Conservation (phyloP, 768 basidiomycete species). For the Mycena latifolia region DNA sequence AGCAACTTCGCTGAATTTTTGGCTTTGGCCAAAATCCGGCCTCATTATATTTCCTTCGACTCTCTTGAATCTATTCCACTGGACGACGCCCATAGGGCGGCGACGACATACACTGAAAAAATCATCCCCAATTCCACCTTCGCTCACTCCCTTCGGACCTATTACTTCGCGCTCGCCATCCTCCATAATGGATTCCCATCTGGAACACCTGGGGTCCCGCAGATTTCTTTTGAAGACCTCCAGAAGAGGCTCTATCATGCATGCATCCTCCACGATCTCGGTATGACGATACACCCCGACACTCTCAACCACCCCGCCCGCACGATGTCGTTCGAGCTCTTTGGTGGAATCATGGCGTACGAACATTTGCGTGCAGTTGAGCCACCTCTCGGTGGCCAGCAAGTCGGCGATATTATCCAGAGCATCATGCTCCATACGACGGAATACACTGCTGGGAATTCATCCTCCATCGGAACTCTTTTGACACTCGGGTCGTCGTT, state of each 20-base stretch:
- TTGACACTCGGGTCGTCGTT: too few species aligned
- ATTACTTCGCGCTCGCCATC: constrained; percentile 34
- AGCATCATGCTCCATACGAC: background rate
- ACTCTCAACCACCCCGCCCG: constrained; percentile 14
- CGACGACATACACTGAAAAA: background rate
- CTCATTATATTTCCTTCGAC: background rate
- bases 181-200: constrained; percentile 35
- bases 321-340: constrained; percentile 21
- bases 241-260: constrained; percentile 11
- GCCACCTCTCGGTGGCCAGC: constrained; percentile 16
- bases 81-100: background rate
- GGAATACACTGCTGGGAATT: background rate
- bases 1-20: background rate
- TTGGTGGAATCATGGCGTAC: constrained; percentile 29
- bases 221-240: constrained; percentile 18
- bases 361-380: constrained; percentile 17
- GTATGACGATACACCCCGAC: constrained; percentile 12
- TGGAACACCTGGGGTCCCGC: constrained; percentile 30
- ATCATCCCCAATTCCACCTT: background rate
- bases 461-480: background rate
- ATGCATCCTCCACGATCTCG: constrained; percentile 4
- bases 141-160: constrained; percentile 35
- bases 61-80: background rate
- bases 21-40: background rate
- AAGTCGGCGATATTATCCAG: constrained; percentile 10